Evolutionary conservation across 2,329 filamentous ascomycete genomes (phyloP).

Genomic region (Pseudocercospora eumusae): DNA sequence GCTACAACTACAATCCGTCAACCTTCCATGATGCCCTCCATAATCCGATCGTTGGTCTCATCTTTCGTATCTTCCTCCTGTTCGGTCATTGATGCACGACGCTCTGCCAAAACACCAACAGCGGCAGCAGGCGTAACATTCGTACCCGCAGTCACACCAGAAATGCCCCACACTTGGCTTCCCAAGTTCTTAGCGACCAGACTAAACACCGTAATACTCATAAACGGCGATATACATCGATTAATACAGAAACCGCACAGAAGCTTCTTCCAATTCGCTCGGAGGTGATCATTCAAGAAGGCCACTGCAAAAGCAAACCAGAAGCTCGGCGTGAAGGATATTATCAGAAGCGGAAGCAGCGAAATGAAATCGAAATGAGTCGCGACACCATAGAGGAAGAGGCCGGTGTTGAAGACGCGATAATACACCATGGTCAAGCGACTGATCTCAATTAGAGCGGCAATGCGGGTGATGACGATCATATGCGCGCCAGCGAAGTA

Average conservation of each 20-base stretch:
- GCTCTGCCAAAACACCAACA: slow-evolving; percentile 1
- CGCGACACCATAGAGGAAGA: slow-evolving; percentile 35
- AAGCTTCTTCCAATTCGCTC: slow-evolving; percentile 28
- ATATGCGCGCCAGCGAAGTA: slow-evolving; percentile 41
- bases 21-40: not conserved
- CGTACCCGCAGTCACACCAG: slow-evolving; percentile 13
- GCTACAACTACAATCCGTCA: not conserved
- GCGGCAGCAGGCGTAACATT: slow-evolving; percentile 5
- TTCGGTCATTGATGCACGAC: not conserved
- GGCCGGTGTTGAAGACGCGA: slow-evolving; percentile 38
- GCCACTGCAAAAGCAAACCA: slow-evolving; percentile 29
- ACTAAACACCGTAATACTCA: slow-evolving; percentile 30
- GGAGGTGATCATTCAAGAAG: slow-evolving; percentile 25
- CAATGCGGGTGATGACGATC: slow-evolving; percentile 42
- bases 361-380: slow-evolving; percentile 25
- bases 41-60: not conserved
- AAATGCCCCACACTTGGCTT: slow-evolving; percentile 26
- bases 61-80: not conserved
- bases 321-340: slow-evolving; percentile 28
- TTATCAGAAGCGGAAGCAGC: slow-evolving; percentile 25
- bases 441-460: slow-evolving; percentile 38
- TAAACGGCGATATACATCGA: slow-evolving; percentile 28
- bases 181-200: slow-evolving; percentile 31
- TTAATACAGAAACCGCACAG: slow-evolving; percentile 30
- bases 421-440: slow-evolving; percentile 42